Evolutionary conservation across 1,284 basidiomycete genomes (phyloP), one percentile per base, ranked within the genome.

Genomic region (Porodaedalea pini): DNA sequence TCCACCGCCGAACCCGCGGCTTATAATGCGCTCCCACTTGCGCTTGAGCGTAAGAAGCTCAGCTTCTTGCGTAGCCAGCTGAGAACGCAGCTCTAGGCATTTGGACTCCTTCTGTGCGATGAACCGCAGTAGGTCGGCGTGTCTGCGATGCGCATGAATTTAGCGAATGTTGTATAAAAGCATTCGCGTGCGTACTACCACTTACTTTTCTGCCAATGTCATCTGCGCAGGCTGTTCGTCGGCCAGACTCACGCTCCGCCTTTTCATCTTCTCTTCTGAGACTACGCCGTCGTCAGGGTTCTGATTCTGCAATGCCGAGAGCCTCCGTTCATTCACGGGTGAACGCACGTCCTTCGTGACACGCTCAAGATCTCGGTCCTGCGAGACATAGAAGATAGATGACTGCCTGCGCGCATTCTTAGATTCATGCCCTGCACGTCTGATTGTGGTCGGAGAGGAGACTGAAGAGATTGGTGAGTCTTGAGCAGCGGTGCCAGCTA

Each of bases 31-130:
- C 67, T 87, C 88, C 89, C 89, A 92, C 69, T 85, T 88, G 59
- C 80, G 81, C 73, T 91, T 92, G 52, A 91, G 73, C 66, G 86
- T 78, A 0, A 78, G 67, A 0, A 92, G 75, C 64, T 91, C 89
- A 1, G 77, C 77, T 71, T 92, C 89, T 63, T 90, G 86, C 6
- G 71, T 67, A 8, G 78, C 76, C 2, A 91, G 78, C 64, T 89
- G 87, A 3, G 83, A 81, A 13, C 88, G 82, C 37, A 92, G 74
- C 59, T 92, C 89, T 43, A 90, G 78, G 62, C 88, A 90, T 69
- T 83, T 87, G 0, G 86, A 81, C 67, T 92, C 89, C 63, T 91
- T 91, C 70, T 90, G 88, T 0, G 89, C 89, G 56, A 92, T 91
- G 63, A 85, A 86, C 29, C 80, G 84, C 17, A 91, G 71, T 3